Conservation (phyloP, 2,329 filamentous ascomycete genomes). For the Pyricularia pennisetigena region DNA sequence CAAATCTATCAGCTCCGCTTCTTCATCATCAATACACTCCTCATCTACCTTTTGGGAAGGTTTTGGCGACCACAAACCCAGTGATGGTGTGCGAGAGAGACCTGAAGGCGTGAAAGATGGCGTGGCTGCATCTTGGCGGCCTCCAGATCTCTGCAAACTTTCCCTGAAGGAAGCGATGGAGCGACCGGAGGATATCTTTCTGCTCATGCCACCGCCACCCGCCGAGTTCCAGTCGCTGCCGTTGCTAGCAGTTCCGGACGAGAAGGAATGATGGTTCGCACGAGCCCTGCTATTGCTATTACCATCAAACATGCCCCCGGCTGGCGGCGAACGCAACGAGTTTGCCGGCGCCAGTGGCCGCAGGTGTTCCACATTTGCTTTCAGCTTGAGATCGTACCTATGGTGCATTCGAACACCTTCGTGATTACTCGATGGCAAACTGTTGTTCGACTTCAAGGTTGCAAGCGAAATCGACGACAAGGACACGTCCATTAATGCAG, state of each 20-base stretch:
- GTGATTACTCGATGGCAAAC: conserved; percentile 13
- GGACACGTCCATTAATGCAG: conserved; percentile 80
- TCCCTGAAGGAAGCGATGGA: conserved; percentile 8
- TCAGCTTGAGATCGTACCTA: conserved; percentile 63
- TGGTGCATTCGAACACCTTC: conserved; percentile 39
- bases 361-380: conserved; percentile 69
- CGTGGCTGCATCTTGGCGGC: conserved; percentile 7
- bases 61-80: conserved; percentile 37
- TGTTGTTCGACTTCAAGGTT: conserved; percentile 8
- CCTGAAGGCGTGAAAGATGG: conserved; percentile 10
- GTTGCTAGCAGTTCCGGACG: conserved; percentile 17
- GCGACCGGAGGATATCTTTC: conserved; percentile 24
- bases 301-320: conserved; percentile 1
- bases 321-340: neutral
- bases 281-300: conserved; percentile 17
- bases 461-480: conserved; percentile 91
- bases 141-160: conserved; percentile 4
- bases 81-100: conserved; percentile 28
- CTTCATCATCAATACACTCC: conserved; percentile 28
- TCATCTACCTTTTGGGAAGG: conserved; percentile 14
- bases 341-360: conserved; percentile 23
- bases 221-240: conserved; percentile 10
- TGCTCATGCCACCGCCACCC: conserved; percentile 30
- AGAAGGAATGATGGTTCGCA: conserved; percentile 31
- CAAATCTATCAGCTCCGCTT: conserved; percentile 41